Base-by-base conservation (phyloP, 805 yeast species). In the Hanseniaspora hatyaiensis region DNA sequence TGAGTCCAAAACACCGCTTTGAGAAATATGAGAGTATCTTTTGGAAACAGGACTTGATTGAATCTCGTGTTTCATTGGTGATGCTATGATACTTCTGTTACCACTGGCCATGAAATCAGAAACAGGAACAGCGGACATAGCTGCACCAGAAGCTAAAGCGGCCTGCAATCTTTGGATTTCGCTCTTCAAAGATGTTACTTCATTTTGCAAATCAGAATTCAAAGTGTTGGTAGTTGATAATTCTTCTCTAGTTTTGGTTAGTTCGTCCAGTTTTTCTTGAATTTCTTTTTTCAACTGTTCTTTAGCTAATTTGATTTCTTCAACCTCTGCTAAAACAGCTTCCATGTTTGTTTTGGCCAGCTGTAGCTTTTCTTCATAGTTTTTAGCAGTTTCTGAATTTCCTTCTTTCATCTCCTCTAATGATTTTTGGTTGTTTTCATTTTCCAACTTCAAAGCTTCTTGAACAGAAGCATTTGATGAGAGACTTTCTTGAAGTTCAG, bases 281-380 rank as follows among this genome's bases (percentile, higher is more conserved):
- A 83, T 79, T 53, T 82, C 85, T 52, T 72, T 71, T 62, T 74
- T 80, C 58, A 83, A 66, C 50, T 73, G 72, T 12, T 73, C 70
- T 57, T 82, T 88, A 49, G 77, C 73, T 52, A 71, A 68, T 2
- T 77, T 69, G 54, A 83, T 68, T 54, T 74, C 76, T 46, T 72
- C 76, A 47, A 82, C 74, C 61, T 75, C 78, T 42, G 66, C 55
- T 53, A 73, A 76, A 2, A 85, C 82, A 16, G 69, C 63, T 26
- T 73, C 68, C 55, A 78, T 73, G 53, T 80, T 80, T 22, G 66
- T 54, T 58, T 77, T 76, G 31, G 82, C 73, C 29, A 66, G 56
- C 5, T 60, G 65, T 52, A 83, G 68, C 51, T 82, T 82, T 40
- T 65, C 70, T 54, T 77, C 77, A 59, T 82, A 63, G 8, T 57